Evolutionary conservation across 257 asterid species (phyloP).

Genomic region (Ajuga chamaepitys): DNA sequence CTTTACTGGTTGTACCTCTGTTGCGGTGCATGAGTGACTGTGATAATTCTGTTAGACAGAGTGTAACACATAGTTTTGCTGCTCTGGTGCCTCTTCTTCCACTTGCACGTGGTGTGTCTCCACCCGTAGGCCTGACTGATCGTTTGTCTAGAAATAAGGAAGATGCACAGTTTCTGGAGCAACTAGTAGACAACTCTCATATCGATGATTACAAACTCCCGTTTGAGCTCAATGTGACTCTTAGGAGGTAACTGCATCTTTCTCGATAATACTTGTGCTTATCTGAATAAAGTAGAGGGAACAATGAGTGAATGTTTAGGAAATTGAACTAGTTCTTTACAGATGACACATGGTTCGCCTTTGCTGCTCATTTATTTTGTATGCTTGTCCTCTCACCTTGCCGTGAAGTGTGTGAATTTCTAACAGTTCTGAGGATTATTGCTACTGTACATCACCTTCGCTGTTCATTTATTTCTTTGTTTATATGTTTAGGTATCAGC

Average conservation of each 20-base stretch:
- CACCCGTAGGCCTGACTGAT: conserved; percentile 73
- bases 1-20: conserved; percentile 93
- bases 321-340: neutral
- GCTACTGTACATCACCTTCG: neutral
- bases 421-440: too few relatives aligned
- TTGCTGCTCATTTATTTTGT: neutral
- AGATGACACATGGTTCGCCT: neutral
- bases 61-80: conserved; percentile 98
- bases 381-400: too few relatives aligned
- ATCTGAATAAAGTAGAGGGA: neutral
- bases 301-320: neutral
- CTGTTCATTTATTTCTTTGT: conserved; percentile 1
- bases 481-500: conserved; percentile 76
- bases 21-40: conserved; percentile 95
- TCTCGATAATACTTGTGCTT: neutral
- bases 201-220: conserved; percentile 91
- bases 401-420: too few relatives aligned
- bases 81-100: conserved; percentile 97
- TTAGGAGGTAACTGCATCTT: conserved; percentile 61
- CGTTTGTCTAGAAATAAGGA: conserved; percentile 77
- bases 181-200: conserved; percentile 92
- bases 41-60: conserved; percentile 93
- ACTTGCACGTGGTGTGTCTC: conserved; percentile 78
- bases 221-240: conserved; percentile 76
- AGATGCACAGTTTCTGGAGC: conserved; percentile 92